Evolutionary conservation across 495 filamentous ascomycete species (phyloP).

Genomic region (Aspergillus cavernicola): DNA sequence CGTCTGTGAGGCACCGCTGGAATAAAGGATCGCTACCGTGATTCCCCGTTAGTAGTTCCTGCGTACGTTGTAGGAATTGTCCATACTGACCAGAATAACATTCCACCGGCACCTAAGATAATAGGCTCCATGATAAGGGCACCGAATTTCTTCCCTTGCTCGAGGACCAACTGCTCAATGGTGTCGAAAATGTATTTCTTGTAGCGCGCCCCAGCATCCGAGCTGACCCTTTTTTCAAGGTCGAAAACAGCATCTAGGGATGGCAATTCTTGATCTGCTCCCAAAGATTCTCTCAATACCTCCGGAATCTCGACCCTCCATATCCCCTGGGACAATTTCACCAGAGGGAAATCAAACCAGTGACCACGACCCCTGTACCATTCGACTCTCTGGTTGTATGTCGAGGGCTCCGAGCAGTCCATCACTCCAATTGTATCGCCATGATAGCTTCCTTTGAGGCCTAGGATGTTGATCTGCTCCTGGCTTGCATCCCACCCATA

Average conservation of each 20-base stretch:
- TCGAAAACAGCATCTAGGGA: slow-evolving; percentile 60
- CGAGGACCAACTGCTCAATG: slow-evolving; percentile 45
- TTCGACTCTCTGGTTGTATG: slow-evolving; percentile 70
- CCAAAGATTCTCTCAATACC: slow-evolving; percentile 44
- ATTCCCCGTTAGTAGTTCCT: neutral
- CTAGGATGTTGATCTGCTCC: slow-evolving; percentile 59
- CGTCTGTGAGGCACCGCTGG: slow-evolving; percentile 60
- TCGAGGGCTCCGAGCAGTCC: slow-evolving; percentile 70
- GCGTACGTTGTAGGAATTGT: neutral
- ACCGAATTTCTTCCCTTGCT: slow-evolving; percentile 63
- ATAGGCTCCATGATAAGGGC: slow-evolving; percentile 73
- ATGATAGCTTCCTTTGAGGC: slow-evolving; percentile 73
- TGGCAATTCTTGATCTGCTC: slow-evolving; percentile 40
- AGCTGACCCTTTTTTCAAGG: slow-evolving; percentile 42
- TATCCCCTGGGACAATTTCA: slow-evolving; percentile 56
- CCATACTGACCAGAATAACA: slow-evolving; percentile 63
- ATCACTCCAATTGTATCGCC: slow-evolving; percentile 80
- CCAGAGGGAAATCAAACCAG: slow-evolving; percentile 72
- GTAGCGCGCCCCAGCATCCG: slow-evolving; percentile 45
- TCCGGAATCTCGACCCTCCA: slow-evolving; percentile 60
- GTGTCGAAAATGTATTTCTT: slow-evolving; percentile 51
- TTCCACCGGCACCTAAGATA: slow-evolving; percentile 72
- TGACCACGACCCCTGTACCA: slow-evolving; percentile 73
- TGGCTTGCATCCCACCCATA: slow-evolving; percentile 59
- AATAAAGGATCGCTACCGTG: slow-evolving; percentile 66